These are phyloP conservation scores for Calonectria hawksworthii DNA, from an alignment of 2,329 filamentous ascomycete species.

Conservation along the genomic window DNA sequence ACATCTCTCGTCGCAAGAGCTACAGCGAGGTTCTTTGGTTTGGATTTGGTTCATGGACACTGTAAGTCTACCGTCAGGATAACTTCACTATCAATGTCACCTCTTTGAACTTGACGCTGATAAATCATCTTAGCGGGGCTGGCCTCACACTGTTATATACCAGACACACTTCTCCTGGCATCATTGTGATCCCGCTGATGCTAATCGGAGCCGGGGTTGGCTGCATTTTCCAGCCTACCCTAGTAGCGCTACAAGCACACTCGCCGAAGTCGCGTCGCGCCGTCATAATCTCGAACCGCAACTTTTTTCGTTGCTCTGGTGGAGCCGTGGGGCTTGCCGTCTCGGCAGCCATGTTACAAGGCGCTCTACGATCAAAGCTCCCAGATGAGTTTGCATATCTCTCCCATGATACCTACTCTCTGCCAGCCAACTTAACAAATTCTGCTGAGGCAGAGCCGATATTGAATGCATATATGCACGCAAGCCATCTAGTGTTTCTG, in stretches of 20 bases:
- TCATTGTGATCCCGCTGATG: constrained; percentile 62
- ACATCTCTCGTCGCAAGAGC: constrained; percentile 68
- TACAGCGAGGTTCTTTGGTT: constrained; percentile 71
- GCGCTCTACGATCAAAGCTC: constrained; percentile 43
- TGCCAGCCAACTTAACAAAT: not conserved
- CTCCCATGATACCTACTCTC: constrained; percentile 8
- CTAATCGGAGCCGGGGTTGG: constrained; percentile 68
- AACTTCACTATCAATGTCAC: too few relatives aligned
- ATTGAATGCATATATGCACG: constrained; percentile 20
- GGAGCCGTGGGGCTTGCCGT: constrained; percentile 70
- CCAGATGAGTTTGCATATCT: constrained; percentile 31
- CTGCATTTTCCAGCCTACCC: constrained; percentile 60
- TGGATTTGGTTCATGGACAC: constrained; percentile 52
- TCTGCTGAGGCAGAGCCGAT: not conserved
- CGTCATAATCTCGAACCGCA: constrained; percentile 72
- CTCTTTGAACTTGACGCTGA: not conserved
- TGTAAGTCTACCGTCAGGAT: constrained; percentile 40
- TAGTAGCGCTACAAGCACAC: constrained; percentile 72
- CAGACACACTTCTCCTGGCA: constrained; percentile 57
- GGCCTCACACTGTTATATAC: constrained; percentile 67
- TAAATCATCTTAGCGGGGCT: constrained; percentile 52
- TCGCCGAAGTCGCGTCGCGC: constrained; percentile 69
- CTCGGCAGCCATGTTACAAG: constrained; percentile 63
- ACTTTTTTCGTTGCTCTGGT: constrained; percentile 72
- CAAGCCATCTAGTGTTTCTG: constrained; percentile 14